Evolutionary conservation across 2,329 filamentous ascomycete genomes (phyloP), one percentile per base, ranked within the genome.

Genomic region (Alternaria angustiovoidea): DNA sequence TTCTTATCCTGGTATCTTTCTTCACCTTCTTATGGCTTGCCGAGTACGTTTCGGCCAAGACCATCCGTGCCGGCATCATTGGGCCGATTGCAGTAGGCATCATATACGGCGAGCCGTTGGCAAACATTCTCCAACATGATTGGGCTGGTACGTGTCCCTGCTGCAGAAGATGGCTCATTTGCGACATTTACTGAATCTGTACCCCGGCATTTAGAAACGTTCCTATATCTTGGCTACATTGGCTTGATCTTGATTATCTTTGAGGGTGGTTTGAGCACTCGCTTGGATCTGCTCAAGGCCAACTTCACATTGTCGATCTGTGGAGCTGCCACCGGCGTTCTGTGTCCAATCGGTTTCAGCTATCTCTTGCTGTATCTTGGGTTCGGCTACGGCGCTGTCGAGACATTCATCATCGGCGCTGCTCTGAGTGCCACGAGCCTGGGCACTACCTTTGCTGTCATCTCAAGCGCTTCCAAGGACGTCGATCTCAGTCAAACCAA

Each of bases 211-310:
- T 22, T 47, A 52, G 57, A 67, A 36, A 61, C 62, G 26, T 83
- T 84, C 56, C 70, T 84, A 5, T 76, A 76, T 2, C 62, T 84
- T 22, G 82, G 83, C 20, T 84, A 84, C 65, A 71, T 84, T 18
- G 82, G 83, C 2, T 68, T 84, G 44, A 81, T 85, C 46, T 67
- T 85, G 39, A 83, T 85, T 57, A 84, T 84, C 41, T 84, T 84
- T 57, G 81, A 84, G 73, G 83, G 82, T n/a, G 82, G 82, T 1
- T 72, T 85, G 16, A 78, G 79, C 9, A 75, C 82, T 30, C 80
- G 81, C 0, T 67, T 84, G 3, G 82, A 84, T 63, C 74, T 84
- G 1, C 73, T 84, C 9, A 79, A 79, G 65, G 74, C 78, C 32
- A 84, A 84, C 57, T 78, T 84, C 43, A 16, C 78, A 3, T 71